Evolutionary conservation across 2,329 filamentous ascomycete genomes (phyloP).

Genomic region (Incumbomyces delicatus): DNA sequence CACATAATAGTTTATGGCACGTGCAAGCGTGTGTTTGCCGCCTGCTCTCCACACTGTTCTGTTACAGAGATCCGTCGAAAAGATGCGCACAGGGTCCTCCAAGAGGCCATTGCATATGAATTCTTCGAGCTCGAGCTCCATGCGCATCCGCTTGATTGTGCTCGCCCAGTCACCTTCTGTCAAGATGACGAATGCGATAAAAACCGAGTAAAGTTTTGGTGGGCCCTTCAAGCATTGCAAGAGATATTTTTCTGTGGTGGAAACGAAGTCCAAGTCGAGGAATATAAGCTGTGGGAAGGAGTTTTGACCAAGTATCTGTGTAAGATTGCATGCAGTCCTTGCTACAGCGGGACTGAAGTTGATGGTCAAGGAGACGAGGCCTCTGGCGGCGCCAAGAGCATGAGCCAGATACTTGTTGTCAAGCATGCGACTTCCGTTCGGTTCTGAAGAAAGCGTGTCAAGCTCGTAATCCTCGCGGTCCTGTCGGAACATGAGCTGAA

Average conservation of each 20-base stretch:
- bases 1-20: constrained; percentile 14
- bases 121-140: constrained; percentile 9
- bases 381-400: constrained; percentile 10
- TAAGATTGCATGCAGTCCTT: constrained; percentile 8
- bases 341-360: constrained; percentile 18
- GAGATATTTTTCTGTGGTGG: constrained; percentile 12
- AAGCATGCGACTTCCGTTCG: constrained; percentile 12
- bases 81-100: constrained; percentile 15
- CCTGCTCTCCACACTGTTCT: constrained; percentile 10
- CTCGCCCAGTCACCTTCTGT: constrained; percentile 12
- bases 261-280: constrained; percentile 18
- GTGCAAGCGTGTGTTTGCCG: constrained; percentile 10
- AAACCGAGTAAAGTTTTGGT: constrained; percentile 11
- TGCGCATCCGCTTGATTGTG: constrained; percentile 13
- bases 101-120: constrained; percentile 15
- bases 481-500: constrained; percentile 15
- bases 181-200: constrained; percentile 15
- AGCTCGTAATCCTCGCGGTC: constrained; percentile 12
- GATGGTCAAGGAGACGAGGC: constrained; percentile 14
- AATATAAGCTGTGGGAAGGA: constrained; percentile 13
- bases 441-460: constrained; percentile 9
- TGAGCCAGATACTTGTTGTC: constrained; percentile 12
- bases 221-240: constrained; percentile 14
- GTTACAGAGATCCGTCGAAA: constrained; percentile 15
- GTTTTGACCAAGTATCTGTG: constrained; percentile 9